Evolutionary conservation across 345 rosid genomes (phyloP).

Genomic region (Durio zibethinus): DNA sequence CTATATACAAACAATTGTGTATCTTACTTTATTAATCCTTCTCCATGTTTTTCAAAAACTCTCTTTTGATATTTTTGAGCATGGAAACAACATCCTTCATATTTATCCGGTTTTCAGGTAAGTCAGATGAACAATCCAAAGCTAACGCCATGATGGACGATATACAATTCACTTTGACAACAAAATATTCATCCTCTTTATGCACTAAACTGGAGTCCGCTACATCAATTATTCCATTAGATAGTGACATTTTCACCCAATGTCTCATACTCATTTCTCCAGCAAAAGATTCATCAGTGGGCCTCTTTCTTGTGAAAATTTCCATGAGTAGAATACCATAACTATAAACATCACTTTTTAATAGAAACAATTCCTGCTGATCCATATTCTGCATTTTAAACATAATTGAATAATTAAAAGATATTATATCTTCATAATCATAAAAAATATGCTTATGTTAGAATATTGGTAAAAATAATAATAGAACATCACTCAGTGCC

Average conservation of each 20-base stretch:
- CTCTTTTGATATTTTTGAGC: slow-evolving; percentile 12
- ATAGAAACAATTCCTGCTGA: background rate
- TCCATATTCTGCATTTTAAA: background rate
- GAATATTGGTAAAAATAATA: background rate
- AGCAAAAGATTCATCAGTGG: background rate
- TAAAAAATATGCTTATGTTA: too few species aligned
- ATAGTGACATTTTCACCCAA: background rate
- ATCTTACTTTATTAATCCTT: too few species aligned
- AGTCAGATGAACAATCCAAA: slow-evolving; percentile 4
- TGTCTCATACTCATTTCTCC: background rate
- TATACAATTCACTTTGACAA: background rate
- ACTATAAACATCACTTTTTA: background rate
- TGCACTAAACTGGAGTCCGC: background rate
- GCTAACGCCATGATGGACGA: slow-evolving; percentile 12
- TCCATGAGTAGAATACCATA: background rate
- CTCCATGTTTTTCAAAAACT: background rate
- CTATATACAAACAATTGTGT: too few species aligned
- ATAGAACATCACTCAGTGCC: background rate
- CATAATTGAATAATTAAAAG: background rate
- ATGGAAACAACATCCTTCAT: slow-evolving; percentile 1
- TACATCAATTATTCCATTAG: background rate
- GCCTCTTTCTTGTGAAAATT: background rate
- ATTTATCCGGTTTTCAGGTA: background rate
- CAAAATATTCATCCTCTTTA: background rate
- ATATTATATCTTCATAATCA: background rate